These are phyloP conservation scores for Spizellomyces sp. DNA, from an alignment of 192 early-diverging fungal species.

Conservation along the genomic window DNA sequence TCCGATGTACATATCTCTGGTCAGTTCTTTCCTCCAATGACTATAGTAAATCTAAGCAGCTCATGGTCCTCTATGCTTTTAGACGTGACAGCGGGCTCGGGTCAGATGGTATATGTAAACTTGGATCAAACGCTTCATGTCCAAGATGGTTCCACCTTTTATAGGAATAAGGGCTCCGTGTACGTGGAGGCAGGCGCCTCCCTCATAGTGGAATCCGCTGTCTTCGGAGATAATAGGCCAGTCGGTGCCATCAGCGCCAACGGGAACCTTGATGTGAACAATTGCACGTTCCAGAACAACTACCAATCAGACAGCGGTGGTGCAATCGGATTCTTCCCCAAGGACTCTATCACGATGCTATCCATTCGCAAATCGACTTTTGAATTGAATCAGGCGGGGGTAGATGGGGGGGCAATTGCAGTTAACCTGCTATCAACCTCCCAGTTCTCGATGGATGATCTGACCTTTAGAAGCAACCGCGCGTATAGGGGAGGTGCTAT, in stretches of 20 bases:
- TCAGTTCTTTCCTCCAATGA: too few relatives aligned
- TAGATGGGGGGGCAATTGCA: conserved; percentile 19
- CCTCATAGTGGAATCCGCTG: neutral
- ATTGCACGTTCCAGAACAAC: conserved; percentile 20
- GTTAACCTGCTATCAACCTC: neutral
- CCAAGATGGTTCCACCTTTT: neutral
- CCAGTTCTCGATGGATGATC: neutral
- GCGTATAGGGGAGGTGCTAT: conserved; percentile 22
- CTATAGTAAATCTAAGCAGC: too few relatives aligned
- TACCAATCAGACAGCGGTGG: conserved; percentile 6
- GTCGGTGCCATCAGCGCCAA: neutral
- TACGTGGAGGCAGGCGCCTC: neutral
- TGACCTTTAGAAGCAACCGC: conserved; percentile 14
- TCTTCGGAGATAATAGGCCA: neutral
- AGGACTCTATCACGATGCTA: neutral
- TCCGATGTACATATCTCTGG: too few relatives aligned
- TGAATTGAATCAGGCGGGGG: conserved; percentile 7
- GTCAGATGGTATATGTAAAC: neutral
- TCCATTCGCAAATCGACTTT: conserved; percentile 5
- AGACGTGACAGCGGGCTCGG: neutral
- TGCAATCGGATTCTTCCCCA: conserved; percentile 5
- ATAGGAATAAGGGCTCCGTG: neutral
- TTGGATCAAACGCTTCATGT: neutral
- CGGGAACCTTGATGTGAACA: neutral
- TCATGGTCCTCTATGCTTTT: neutral